Base-by-base conservation (phyloP, 352 stramenopile genomes). In the Halophytophthora polymorphica region DNA sequence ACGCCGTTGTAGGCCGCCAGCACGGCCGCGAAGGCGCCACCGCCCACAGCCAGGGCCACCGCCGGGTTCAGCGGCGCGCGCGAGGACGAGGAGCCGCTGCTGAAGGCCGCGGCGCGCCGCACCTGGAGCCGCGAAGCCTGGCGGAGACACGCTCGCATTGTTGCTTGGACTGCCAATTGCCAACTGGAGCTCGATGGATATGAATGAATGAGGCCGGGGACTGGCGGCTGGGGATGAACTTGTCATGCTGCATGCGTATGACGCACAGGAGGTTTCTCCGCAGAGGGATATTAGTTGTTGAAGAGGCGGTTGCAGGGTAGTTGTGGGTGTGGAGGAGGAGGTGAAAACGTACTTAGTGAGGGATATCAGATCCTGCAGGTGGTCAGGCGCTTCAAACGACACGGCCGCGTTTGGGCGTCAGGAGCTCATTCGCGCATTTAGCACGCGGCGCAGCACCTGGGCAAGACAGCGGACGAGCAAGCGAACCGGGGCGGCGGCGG, bases 1-100 rank as follows among this genome's bases (percentile, higher is more conserved):
- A 91, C 62, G 40, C 81, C 81, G 22, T 87, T 84, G 58, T 66
- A 74, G 14, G 75, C 74, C 3, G 81, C 78, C 17, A 89, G 21
- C 13, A 77, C 76, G 4, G 77, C 81, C 0, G 72, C 78, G 1
- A 69, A 73, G 1, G 70, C 81, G 25, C 77, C 79, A 13, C 73
- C 71, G 1, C 69, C 66, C 6, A 85, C 37, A 12, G 74, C 71
- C 0, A 83, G 39, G 50, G 69, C 64, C 19, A 71, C 61, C 3
- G 53, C 64, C 17, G 64, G 45, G 36, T 66, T 53, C 19, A 71
- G n/a, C 5, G 50, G 17, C n/a, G 56, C 61, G 6, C 42, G 34
- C 1, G 53, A 61, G 4, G 36, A 28, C 10, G 22, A 25, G 17
- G 48, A 21, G n/a, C 39, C 17, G 7, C 44, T 52, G 40, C 66